Evolutionary conservation across 2,329 filamentous ascomycete species (phyloP).

Genomic region (Pyrenochaeta sp.): DNA sequence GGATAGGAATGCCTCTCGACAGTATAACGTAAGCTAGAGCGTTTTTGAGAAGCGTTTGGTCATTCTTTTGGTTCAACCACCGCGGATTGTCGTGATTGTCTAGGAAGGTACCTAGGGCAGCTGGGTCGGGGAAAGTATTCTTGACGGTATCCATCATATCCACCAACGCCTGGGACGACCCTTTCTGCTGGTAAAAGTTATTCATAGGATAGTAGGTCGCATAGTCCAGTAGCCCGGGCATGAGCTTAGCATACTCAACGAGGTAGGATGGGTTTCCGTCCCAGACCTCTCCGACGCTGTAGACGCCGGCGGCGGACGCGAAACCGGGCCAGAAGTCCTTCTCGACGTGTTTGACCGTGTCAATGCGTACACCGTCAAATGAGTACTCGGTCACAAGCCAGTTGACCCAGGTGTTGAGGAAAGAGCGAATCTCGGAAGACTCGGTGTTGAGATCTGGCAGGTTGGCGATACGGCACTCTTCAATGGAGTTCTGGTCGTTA

Average conservation of each 20-base stretch:
- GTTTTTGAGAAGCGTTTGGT: constrained; percentile 49
- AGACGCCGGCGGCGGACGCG: constrained; percentile 63
- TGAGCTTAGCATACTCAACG: constrained; percentile 61
- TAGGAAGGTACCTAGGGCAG: constrained; percentile 48
- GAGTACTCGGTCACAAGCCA: constrained; percentile 42
- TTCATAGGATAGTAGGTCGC: constrained; percentile 57
- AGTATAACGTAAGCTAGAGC: constrained; percentile 50
- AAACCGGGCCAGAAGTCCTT: constrained; percentile 67
- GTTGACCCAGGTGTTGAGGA: constrained; percentile 41
- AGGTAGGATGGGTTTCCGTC: constrained; percentile 63
- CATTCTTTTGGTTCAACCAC: constrained; percentile 48
- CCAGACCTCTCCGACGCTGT: constrained; percentile 68
- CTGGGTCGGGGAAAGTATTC: constrained; percentile 43
- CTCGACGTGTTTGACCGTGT: constrained; percentile 70
- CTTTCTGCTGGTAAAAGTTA: constrained; percentile 46
- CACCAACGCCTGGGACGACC: constrained; percentile 42
- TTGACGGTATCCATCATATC: constrained; percentile 47
- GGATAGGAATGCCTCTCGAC: constrained; percentile 50
- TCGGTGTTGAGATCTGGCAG: constrained; percentile 43
- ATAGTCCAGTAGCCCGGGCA: constrained; percentile 71
- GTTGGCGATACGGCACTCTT: constrained; percentile 41
- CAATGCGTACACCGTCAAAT: constrained; percentile 66
- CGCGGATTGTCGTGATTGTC: constrained; percentile 53
- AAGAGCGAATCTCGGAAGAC: constrained; percentile 29
- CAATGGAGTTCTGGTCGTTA: constrained; percentile 40